These are phyloP conservation scores for Dionaea muscipula DNA, from an alignment of 179 eudicot species.

Conservation along the genomic window DNA sequence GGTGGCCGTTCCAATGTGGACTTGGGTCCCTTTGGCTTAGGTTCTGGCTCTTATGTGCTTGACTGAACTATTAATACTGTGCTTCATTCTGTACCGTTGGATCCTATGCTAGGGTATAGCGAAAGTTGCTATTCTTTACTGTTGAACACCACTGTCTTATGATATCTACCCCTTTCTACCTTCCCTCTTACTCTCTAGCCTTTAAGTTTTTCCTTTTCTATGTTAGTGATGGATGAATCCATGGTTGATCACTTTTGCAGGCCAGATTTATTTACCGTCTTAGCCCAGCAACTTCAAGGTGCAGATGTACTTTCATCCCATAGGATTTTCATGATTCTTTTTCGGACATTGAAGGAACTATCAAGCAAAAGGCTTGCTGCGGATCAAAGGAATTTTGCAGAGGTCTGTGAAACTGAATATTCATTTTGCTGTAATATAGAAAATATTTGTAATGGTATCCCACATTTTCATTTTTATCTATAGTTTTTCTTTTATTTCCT, in stretches of 20 bases:
- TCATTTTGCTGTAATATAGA: background rate
- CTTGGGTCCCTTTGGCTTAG: too few species aligned
- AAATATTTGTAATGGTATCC: background rate
- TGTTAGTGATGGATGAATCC: background rate
- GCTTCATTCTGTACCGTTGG: too few species aligned
- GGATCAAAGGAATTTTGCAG: constrained; percentile 76
- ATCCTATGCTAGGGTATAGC: too few species aligned
- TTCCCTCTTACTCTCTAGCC: background rate
- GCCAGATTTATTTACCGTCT: constrained; percentile 69
- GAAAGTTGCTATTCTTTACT: too few species aligned
- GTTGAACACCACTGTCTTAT: too few species aligned
- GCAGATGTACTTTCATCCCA: constrained; percentile 78
- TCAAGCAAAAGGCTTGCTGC: constrained; percentile 82
- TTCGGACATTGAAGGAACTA: constrained; percentile 78
- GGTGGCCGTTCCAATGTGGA: too few species aligned
- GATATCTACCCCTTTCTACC: background rate
- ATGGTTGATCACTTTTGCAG: constrained; percentile 29
- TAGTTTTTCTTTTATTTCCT: too few species aligned
- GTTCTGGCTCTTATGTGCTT: too few species aligned
- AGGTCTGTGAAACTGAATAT: constrained; percentile 34
- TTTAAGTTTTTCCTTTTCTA: background rate
- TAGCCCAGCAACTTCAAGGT: constrained; percentile 85
- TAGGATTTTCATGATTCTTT: constrained; percentile 84
- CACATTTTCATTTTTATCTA: too few species aligned
- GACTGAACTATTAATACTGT: too few species aligned